These are phyloP conservation scores for Ochromonas danica DNA, from an alignment of 108 stramenopile species.

Conservation along the genomic window DNA sequence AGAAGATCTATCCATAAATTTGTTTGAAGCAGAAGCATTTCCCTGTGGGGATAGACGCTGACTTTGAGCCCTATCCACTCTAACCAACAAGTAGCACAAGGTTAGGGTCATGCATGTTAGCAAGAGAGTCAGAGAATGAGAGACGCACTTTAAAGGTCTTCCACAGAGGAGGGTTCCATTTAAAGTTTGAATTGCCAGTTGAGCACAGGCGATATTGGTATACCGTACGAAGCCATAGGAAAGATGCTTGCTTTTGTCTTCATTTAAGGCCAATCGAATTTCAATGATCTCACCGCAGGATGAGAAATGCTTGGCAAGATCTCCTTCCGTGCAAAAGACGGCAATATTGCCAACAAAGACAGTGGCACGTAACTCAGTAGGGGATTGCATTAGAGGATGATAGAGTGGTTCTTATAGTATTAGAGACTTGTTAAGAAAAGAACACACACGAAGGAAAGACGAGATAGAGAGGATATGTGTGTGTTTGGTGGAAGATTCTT, in stretches of 20 bases:
- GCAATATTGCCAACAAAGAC: not conserved
- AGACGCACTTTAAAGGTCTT: not conserved
- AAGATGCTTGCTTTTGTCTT: slow-evolving; percentile 2
- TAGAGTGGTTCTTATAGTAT: too few species aligned
- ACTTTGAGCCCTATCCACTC: not conserved
- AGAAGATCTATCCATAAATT: not conserved
- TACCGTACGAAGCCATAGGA: not conserved
- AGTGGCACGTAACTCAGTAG: not conserved
- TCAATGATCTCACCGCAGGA: not conserved
- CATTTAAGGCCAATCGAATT: not conserved
- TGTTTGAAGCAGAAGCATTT: too few species aligned
- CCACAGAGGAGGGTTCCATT: not conserved
- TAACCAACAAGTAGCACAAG: not conserved
- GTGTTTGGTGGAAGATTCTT: too few species aligned
- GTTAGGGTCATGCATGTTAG: not conserved
- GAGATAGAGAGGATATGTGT: too few species aligned
- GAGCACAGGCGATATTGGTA: not conserved
- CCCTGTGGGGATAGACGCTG: too few species aligned
- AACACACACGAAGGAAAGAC: too few species aligned
- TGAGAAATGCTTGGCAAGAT: not conserved
- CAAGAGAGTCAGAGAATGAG: not conserved
- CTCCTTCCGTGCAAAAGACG: not conserved
- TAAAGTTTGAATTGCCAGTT: not conserved
- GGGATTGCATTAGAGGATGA: too few species aligned
- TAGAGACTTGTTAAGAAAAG: too few species aligned